Conservation (phyloP, 2,329 filamentous ascomycete genomes). For the Aureobasidium leucospermi region DNA sequence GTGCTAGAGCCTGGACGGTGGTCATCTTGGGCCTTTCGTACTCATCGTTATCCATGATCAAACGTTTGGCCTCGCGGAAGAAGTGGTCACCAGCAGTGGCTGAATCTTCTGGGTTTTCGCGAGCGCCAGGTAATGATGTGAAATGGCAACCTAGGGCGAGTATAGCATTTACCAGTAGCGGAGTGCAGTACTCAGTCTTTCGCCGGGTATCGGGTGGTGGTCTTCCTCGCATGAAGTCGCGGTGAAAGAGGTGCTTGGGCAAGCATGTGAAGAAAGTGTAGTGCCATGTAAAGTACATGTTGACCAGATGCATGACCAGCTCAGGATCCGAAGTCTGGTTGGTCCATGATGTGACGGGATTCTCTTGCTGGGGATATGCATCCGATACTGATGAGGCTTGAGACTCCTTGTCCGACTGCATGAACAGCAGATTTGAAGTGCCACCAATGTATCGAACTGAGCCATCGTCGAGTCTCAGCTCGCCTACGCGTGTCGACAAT, state of each 20-base stretch:
- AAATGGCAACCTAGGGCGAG: constrained; percentile 90
- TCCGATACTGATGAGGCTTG: constrained; percentile 30
- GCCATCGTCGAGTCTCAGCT: constrained; percentile 78
- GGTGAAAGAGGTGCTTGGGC: constrained; percentile 77
- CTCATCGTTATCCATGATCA: constrained; percentile 86
- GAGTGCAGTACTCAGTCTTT: constrained; percentile 72
- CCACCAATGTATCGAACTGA: constrained; percentile 87
- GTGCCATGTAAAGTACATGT: constrained; percentile 98
- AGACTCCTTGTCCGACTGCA: constrained; percentile 44
- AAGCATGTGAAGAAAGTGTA: constrained; percentile 93
- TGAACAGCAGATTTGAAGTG: constrained; percentile 85
- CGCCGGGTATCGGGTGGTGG: constrained; percentile 41
- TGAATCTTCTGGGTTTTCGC: constrained; percentile 63
- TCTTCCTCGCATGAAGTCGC: constrained; percentile 71
- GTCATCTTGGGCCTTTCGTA: constrained; percentile 83
- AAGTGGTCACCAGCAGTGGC: constrained; percentile 92
- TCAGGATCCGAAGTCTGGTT: constrained; percentile 71
- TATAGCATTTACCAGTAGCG: constrained; percentile 88
- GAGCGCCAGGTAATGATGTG: constrained; percentile 66
- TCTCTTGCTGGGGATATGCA: constrained; percentile 47
- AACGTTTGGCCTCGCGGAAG: constrained; percentile 83
- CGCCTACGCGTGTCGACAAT: constrained; percentile 86
- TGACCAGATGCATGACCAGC: constrained; percentile 78
- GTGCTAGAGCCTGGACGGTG: constrained; percentile 83
- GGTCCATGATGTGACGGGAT: constrained; percentile 81